A percentile compares a stretch with the other conserved stretches of the same genome.
These are phyloP conservation scores for Phytophthora citrophthora DNA, from an alignment of 352 stramenopile genomes.

Conservation along the genomic window DNA sequence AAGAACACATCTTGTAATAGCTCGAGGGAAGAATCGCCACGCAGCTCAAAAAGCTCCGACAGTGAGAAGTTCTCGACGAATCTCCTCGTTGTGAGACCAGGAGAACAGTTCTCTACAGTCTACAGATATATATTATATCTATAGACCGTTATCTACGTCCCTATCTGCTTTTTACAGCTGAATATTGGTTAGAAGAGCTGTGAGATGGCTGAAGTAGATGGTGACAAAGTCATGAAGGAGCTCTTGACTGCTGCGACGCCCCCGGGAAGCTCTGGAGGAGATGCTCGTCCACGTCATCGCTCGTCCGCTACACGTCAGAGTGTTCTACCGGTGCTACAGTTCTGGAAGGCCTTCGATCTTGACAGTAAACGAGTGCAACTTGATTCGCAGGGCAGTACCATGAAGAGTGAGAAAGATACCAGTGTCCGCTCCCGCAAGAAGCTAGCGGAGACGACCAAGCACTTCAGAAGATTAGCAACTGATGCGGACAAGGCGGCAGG, in stretches of 20 bases:
- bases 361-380: constrained; percentile 86
- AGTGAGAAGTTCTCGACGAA: constrained; percentile 14
- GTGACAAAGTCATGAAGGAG: constrained; percentile 38
- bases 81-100: not conserved
- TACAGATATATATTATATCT: not conserved
- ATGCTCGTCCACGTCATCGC: constrained; percentile 9
- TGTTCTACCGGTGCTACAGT: constrained; percentile 70
- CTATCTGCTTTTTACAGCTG: constrained; percentile 1
- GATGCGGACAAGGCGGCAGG: constrained; percentile 76
- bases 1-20: constrained; percentile 34
- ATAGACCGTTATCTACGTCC: constrained; percentile 6
- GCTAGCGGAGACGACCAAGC: constrained; percentile 85
- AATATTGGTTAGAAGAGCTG: not conserved
- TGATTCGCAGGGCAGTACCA: constrained; percentile 76
- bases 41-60: not conserved
- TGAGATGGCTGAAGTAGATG: constrained; percentile 34
- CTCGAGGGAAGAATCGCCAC: constrained; percentile 17
- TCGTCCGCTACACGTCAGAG: constrained; percentile 33
- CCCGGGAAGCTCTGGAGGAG: constrained; percentile 23
- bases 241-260: constrained; percentile 15
- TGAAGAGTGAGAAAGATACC: constrained; percentile 87
- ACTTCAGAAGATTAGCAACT: constrained; percentile 68
- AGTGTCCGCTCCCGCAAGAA: constrained; percentile 84
- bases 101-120: not conserved
- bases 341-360: constrained; percentile 89